A percentile compares a stretch with the other conserved stretches of the same genome.
Conservation (phyloP, 2,329 filamentous ascomycete genomes). For the Mariannaea sp. region DNA sequence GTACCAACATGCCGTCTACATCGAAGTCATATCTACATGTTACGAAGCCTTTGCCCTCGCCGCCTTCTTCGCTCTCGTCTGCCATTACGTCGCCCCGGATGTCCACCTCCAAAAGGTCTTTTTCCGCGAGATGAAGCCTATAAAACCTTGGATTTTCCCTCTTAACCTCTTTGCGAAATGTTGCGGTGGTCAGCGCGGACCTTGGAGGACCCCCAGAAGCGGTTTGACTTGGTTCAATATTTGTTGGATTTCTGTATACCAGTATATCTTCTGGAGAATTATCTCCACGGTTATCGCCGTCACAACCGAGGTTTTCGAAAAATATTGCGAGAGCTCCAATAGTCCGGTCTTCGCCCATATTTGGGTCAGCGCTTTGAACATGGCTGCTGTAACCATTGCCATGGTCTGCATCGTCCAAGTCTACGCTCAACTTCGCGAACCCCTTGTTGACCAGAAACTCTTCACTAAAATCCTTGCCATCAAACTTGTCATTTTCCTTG, state of each 20-base stretch:
- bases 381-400: conserved; percentile 74
- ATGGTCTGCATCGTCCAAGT: conserved; percentile 92
- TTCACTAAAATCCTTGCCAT: conserved; percentile 85
- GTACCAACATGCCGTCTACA: conserved; percentile 81
- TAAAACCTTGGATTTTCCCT: conserved; percentile 76
- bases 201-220: conserved; percentile 75
- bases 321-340: conserved; percentile 80
- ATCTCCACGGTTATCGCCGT: conserved; percentile 80
- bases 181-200: conserved; percentile 70
- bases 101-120: conserved; percentile 82
- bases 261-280: conserved; percentile 83
- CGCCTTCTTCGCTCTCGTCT: conserved; percentile 83
- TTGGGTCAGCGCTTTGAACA: conserved; percentile 78
- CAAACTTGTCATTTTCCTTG: conserved; percentile 89
- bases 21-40: conserved; percentile 78
- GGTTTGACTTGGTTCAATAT: conserved; percentile 92
- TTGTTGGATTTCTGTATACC: conserved; percentile 80
- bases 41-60: conserved; percentile 90
- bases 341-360: conserved; percentile 81
- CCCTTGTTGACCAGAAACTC: conserved; percentile 70
- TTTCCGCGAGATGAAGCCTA: conserved; percentile 69
- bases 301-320: conserved; percentile 67
- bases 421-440: conserved; percentile 74
- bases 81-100: conserved; percentile 77
- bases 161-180: conserved; percentile 72